Evolutionary conservation across 148 eudicot species (phyloP).

Genomic region (Rhododendron williamsianum): DNA sequence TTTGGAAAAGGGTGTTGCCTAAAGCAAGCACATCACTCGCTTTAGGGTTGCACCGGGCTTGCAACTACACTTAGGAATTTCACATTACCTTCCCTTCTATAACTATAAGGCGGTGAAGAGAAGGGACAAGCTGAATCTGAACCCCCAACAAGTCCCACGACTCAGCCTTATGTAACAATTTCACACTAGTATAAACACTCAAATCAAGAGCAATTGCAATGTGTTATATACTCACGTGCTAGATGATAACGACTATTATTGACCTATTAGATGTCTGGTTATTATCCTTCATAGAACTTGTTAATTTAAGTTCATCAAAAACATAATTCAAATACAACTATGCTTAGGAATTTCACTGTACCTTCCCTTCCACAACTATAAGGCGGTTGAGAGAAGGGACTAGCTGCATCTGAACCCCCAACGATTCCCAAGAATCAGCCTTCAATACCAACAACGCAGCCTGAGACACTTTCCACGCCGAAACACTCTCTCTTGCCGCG

Average conservation of each 20-base stretch:
- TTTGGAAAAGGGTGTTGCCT: too few species aligned
- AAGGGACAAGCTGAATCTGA: constrained; percentile 27
- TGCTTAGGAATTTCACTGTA: constrained; percentile 2
- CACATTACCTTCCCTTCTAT: constrained; percentile 62
- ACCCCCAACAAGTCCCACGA: neutral
- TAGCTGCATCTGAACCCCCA: constrained; percentile 66
- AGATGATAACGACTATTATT: neutral
- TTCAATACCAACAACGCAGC: constrained; percentile 39
- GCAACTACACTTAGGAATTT: too few species aligned
- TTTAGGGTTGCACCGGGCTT: too few species aligned
- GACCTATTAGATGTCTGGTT: neutral
- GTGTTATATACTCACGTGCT: neutral
- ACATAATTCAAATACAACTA: neutral
- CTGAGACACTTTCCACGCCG: constrained; percentile 68
- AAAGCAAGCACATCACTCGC: too few species aligned
- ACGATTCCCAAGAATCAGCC: constrained; percentile 70
- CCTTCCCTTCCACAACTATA: constrained; percentile 66
- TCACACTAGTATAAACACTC: neutral
- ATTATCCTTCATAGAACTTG: neutral
- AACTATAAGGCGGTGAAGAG: constrained; percentile 36
- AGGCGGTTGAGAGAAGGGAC: constrained; percentile 56
- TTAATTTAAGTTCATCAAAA: neutral
- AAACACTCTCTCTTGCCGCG: constrained; percentile 43
- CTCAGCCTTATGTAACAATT: neutral
- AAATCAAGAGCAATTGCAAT: neutral